Evolutionary conservation across 495 filamentous ascomycete genomes (phyloP).

Genomic region (Evansstolkia leycettana): DNA sequence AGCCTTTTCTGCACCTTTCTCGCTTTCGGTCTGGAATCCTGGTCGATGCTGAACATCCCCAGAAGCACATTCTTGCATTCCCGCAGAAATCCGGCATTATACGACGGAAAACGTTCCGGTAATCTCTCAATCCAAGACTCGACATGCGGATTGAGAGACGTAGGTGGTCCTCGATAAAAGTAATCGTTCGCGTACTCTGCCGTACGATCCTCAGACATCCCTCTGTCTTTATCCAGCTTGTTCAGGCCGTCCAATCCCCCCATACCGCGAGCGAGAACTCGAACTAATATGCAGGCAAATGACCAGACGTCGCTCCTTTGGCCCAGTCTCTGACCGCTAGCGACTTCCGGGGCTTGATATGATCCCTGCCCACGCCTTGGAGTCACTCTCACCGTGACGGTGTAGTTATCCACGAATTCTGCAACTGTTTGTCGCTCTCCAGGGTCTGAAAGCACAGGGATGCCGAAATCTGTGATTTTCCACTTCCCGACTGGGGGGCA

Average conservation of each 20-base stretch:
- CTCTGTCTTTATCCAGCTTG: constrained; percentile 1
- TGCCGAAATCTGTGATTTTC: constrained; percentile 17
- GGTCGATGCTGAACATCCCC: constrained; percentile 1
- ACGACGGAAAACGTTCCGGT: not conserved
- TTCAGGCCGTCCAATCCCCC: constrained; percentile 1
- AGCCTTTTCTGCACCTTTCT: not conserved
- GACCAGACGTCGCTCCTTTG: constrained; percentile 12
- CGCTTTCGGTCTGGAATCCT: not conserved
- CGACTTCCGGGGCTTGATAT: constrained; percentile 10
- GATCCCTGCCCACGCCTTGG: not conserved
- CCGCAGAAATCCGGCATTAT: not conserved
- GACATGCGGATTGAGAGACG: constrained; percentile 7
- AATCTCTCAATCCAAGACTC: constrained; percentile 1
- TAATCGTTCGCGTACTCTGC: constrained; percentile 3
- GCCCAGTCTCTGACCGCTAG: not conserved
- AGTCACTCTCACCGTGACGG: not conserved
- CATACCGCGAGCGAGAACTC: constrained; percentile 5
- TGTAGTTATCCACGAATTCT: not conserved
- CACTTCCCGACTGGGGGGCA: constrained; percentile 7
- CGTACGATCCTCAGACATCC: not conserved
- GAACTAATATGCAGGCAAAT: constrained; percentile 8
- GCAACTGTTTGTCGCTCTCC: not conserved
- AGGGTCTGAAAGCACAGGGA: constrained; percentile 6
- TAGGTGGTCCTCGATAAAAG: constrained; percentile 4
- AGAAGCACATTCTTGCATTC: constrained; percentile 1